Evolutionary conservation across 106 monocot genomes (phyloP).

Genomic region (Phalaenopsis equestris): DNA sequence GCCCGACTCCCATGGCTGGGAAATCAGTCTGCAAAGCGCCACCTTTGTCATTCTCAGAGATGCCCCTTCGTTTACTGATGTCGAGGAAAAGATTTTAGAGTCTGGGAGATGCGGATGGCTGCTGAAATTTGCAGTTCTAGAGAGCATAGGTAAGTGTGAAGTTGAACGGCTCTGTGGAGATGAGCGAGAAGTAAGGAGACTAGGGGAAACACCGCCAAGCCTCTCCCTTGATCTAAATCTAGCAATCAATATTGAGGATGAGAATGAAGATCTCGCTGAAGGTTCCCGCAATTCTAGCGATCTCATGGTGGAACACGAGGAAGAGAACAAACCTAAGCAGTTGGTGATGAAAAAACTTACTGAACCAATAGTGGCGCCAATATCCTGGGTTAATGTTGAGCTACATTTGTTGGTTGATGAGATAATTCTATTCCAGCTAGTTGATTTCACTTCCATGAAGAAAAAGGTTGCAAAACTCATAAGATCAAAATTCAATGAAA

Average conservation of each 20-base stretch:
- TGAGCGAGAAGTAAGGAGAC: conserved; percentile 15
- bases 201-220: conserved; percentile 17
- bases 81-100: conserved; percentile 44
- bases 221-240: conserved; percentile 73
- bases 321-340: conserved; percentile 14
- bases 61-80: conserved; percentile 7
- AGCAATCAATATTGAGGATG: conserved; percentile 11
- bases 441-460: conserved; percentile 48
- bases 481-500: conserved; percentile 18
- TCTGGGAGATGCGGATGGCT: conserved; percentile 38
- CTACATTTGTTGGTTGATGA: conserved; percentile 44
- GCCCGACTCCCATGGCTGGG: conserved; percentile 67
- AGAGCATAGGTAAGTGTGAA: conserved; percentile 29
- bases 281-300: conserved; percentile 79
- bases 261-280: conserved; percentile 10
- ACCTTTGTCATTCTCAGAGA: conserved; percentile 53
- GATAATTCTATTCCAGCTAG: conserved; percentile 59
- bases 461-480: conserved; percentile 40
- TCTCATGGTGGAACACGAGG: conserved; percentile 58
- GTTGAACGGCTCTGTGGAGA: conserved; percentile 30
- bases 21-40: conserved; percentile 50
- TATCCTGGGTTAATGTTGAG: conserved; percentile 5
- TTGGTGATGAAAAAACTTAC: conserved; percentile 12
- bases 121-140: conserved; percentile 32
- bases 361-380: conserved; percentile 2